A percentile compares a stretch with the other conserved stretches of the same genome.
phyloP scores from a whole-genome alignment of 148 eudicot species.

The Tetragonia tetragonoides region DNA sequence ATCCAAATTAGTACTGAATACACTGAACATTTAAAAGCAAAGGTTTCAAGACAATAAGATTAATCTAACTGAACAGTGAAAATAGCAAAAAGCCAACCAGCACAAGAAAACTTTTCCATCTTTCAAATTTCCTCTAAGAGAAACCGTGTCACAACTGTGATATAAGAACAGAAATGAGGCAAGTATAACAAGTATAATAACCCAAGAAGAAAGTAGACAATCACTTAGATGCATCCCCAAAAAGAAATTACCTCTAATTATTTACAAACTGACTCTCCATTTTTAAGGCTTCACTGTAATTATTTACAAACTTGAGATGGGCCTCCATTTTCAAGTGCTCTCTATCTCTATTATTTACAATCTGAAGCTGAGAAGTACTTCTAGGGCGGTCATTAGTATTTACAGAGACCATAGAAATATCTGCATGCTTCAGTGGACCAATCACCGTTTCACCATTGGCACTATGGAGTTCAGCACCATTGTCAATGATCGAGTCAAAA shows the following conservation, averaged over 20 bases:
- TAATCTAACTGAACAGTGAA: no score
- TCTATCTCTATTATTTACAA: constrained; percentile 69
- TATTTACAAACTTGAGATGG: constrained; percentile 56
- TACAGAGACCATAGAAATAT: constrained; percentile 47
- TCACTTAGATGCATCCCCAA: neutral
- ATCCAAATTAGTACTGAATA: neutral
- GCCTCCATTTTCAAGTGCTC: constrained; percentile 36
- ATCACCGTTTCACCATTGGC: constrained; percentile 31
- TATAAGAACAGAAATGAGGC: neutral
- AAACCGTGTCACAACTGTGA: neutral
- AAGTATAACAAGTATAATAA: neutral
- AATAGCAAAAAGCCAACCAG: neutral
- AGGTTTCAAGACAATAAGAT: no score
- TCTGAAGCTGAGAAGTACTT: constrained; percentile 38
- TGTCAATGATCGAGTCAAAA: constrained; percentile 32
- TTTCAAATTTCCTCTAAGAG: neutral
- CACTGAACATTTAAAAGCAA: neutral
- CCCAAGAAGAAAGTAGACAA: neutral
- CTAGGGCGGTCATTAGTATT: constrained; percentile 47
- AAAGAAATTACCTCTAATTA: constrained; percentile 46
- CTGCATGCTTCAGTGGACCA: constrained; percentile 34
- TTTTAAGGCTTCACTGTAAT: constrained; percentile 38
- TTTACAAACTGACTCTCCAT: constrained; percentile 49
- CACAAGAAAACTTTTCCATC: neutral
- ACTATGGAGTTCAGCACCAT: constrained; percentile 26